Percentiles rank a stretch among this genome's conserved stretches.
phyloP scores from a whole-genome alignment of 345 rosid species.

The Acer yangbiense region DNA sequence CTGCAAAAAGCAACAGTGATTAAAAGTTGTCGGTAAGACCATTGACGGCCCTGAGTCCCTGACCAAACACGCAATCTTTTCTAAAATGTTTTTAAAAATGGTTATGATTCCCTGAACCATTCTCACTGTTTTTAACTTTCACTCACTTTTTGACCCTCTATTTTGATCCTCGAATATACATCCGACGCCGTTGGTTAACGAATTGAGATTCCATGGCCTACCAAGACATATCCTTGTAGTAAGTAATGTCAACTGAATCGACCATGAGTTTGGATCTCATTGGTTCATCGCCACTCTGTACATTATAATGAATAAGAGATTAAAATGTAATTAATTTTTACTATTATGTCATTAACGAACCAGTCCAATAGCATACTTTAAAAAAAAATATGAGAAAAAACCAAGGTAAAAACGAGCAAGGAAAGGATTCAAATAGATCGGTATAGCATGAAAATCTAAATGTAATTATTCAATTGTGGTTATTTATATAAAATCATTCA shows the following conservation, averaged over 20 bases:
- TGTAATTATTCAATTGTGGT: too few species aligned
- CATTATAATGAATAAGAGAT: too few species aligned
- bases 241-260: neutral
- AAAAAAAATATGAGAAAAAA: too few species aligned
- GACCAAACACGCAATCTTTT: slow-evolving; percentile 18
- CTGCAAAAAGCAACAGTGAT: slow-evolving; percentile 23
- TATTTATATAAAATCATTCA: too few species aligned
- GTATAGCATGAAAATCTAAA: too few species aligned
- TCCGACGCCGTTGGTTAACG: neutral
- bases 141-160: neutral
- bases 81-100: neutral
- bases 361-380: too few species aligned
- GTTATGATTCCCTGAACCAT: neutral
- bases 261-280: too few species aligned
- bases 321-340: too few species aligned
- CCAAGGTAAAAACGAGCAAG: too few species aligned
- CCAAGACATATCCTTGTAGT: neutral
- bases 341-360: too few species aligned
- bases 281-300: too few species aligned
- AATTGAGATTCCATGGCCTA: neutral
- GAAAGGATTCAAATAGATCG: too few species aligned
- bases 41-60: slow-evolving; percentile 20
- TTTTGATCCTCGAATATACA: neutral
- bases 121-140: neutral
- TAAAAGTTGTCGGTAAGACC: slow-evolving; percentile 31